These are phyloP conservation scores for Fusarium stilboides DNA, from an alignment of 2,329 filamentous ascomycete species.

Conservation along the genomic window DNA sequence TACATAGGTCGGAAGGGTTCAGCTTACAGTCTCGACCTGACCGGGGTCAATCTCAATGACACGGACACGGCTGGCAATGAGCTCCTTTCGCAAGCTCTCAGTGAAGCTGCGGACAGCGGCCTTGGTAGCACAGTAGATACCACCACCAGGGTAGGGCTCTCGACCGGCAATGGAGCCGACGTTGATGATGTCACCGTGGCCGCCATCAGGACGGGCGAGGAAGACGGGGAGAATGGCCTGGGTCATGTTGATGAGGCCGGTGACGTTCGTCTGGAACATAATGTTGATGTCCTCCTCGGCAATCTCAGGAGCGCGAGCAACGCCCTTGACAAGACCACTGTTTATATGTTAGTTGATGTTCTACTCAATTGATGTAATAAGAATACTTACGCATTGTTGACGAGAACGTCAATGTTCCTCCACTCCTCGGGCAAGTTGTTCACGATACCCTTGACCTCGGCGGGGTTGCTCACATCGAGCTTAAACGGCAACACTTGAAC, in stretches of 20 bases:
- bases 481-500: constrained; percentile 87
- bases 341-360: constrained; percentile 20
- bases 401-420: constrained; percentile 86
- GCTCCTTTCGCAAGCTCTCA: constrained; percentile 84
- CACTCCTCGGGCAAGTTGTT: constrained; percentile 83
- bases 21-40: constrained; percentile 85
- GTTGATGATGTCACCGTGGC: constrained; percentile 94
- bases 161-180: constrained; percentile 90
- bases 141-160: constrained; percentile 86
- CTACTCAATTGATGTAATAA: not conserved
- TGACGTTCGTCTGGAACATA: constrained; percentile 96
- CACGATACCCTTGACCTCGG: constrained; percentile 82
- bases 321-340: constrained; percentile 89
- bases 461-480: constrained; percentile 87
- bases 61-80: constrained; percentile 84
- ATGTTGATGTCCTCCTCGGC: constrained; percentile 83
- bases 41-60: constrained; percentile 93
- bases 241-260: constrained; percentile 95
- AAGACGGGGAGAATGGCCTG: constrained; percentile 90
- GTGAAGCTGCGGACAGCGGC: constrained; percentile 89
- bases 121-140: constrained; percentile 95
- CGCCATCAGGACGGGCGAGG: constrained; percentile 81
- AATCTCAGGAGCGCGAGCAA: constrained; percentile 89
- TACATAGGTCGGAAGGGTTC: not conserved
- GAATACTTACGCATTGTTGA: constrained; percentile 90